These are phyloP conservation scores for Cadophora gregata DNA, from an alignment of 2,329 filamentous ascomycete genomes.

Conservation along the genomic window DNA sequence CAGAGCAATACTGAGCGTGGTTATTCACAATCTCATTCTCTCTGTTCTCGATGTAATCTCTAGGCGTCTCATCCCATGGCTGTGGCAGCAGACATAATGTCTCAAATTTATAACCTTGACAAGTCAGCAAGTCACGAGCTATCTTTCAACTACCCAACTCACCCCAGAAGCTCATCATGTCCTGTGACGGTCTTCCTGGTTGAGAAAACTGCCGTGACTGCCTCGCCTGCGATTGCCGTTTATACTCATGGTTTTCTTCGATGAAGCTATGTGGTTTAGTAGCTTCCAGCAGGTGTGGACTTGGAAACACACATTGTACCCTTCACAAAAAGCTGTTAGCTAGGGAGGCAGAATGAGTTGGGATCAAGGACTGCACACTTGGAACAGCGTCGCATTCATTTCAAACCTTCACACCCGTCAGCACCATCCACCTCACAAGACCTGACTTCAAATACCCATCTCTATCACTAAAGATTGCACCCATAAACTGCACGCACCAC, in stretches of 20 bases:
- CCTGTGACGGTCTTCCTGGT: conserved; percentile 65
- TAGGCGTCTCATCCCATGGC: conserved; percentile 74
- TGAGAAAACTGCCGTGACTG: conserved; percentile 58
- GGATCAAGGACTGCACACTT: conserved; percentile 59
- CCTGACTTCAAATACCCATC: conserved; percentile 67
- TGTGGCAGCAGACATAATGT: conserved; percentile 77
- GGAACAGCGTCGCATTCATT: conserved; percentile 92
- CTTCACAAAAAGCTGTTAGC: conserved; percentile 47
- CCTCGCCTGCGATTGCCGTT: conserved; percentile 63
- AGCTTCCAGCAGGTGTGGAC: conserved; percentile 32
- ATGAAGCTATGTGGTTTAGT: conserved; percentile 71
- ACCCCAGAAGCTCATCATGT: conserved; percentile 95
- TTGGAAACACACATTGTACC: conserved; percentile 56
- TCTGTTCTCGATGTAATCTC: conserved; percentile 80
- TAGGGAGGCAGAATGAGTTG: neutral
- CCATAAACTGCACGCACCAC: conserved; percentile 71
- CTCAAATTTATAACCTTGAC: conserved; percentile 92
- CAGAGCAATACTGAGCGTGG: conserved; percentile 92
- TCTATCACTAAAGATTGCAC: conserved; percentile 78
- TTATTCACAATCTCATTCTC: conserved; percentile 80
- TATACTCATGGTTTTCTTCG: conserved; percentile 85
- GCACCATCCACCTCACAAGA: conserved; percentile 11
- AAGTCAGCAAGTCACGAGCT: conserved; percentile 16
- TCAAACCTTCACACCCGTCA: conserved; percentile 68
- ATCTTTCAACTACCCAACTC: conserved; percentile 28